Base-by-base conservation (phyloP, 2,329 filamentous ascomycete genomes). In the Rhynchosporium agropyri region DNA sequence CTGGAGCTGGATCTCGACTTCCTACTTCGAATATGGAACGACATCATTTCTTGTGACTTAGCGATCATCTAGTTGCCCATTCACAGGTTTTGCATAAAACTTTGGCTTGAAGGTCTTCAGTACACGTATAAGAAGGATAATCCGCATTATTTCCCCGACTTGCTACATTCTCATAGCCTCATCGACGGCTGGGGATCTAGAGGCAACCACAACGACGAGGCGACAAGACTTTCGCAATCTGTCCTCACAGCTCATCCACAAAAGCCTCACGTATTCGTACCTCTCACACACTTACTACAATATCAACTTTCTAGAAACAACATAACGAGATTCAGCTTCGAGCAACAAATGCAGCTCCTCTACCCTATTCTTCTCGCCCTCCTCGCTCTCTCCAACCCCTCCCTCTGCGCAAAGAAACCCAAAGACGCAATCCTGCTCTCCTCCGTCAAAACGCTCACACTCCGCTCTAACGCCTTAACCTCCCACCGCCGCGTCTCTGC, bases 361-460 rank as follows among this genome's bases (percentile, higher is more conserved):
- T 67, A 65, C 57, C 63, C 68, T 28, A 50, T 63, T n/a, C 50
- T 73, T 51, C 55, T 73, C 20, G 55, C 66, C 10, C 63, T 70
- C 56, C 62, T 71, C 38, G 48, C 49, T 29, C 58, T 73, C 46
- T 13, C 75, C 64, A 29, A 68, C 59, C 54, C 74, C 72, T 69
- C 76, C 71, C 61, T 69, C 26, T 50, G 62, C 20, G 62, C 68
- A 20, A 51, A 62, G 42, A 65, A 63, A 38, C 67, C 71, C 43
- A 71, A 73, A 60, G 72, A 83, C 73, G 84, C 80, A 66, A 81
- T 88, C 65, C 81, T 86, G 50, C 82, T 89, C 54, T 86, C 84
- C 9, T 81, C 85, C 62, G 89, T 98, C 61, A 84, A 91, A 69
- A 83, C 89, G 54, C 84, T 98, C 46, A 97, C 93, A 6, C 84